A percentile compares a stretch with the other conserved stretches of the same genome.
These are phyloP conservation scores for barley (Hordeum vulgare) DNA, from an alignment of 176 grass and related monocot species.

Conservation along the genomic window MorexV3_pseudomolecules_assembly NC_058524.1:39887784-39888283, in stretches of 20 bases:
- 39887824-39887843: not conserved
- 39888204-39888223: slow-evolving; percentile 44
- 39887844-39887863: not conserved
- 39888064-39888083: not conserved
- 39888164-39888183: slow-evolving; percentile 8
- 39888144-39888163: slow-evolving; percentile 23
- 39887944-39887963: not conserved
- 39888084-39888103: slow-evolving; percentile 57
- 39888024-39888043: not conserved
- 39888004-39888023: not conserved
- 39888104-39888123: slow-evolving; percentile 80
- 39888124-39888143: slow-evolving; percentile 92
- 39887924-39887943: not conserved
- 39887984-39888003: slow-evolving; percentile 2
- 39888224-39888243: slow-evolving; percentile 70
- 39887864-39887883: not conserved
- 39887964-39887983: not conserved
- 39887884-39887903: not conserved
- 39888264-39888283: slow-evolving; percentile 14
- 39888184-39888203: slow-evolving; percentile 36
- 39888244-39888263: slow-evolving; percentile 40
- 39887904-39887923: not conserved
- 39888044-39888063: not conserved
- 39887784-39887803: slow-evolving; percentile 70
- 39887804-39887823: slow-evolving; percentile 86